A percentile compares a stretch with the other conserved stretches of the same genome.
Conservation (phyloP, 495 filamentous ascomycete genomes). For the Penicillium bovifimosum region DNA sequence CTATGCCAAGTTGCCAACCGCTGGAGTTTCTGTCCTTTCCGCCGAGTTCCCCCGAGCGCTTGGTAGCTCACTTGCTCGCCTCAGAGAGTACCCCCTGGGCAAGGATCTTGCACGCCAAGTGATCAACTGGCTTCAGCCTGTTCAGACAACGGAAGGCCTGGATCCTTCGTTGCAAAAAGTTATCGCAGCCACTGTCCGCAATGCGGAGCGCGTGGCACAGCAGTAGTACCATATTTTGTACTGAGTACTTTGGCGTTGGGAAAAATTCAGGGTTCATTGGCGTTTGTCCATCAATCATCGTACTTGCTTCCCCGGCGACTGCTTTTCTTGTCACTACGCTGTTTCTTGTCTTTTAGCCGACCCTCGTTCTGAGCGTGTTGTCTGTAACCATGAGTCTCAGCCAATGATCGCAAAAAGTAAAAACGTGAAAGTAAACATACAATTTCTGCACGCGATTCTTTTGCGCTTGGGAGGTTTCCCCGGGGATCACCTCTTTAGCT, state of each 20-base stretch:
- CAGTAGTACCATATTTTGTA: constrained; percentile 15
- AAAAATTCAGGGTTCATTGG: constrained; percentile 17
- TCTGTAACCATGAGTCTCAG: constrained; percentile 36
- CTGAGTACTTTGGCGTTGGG: constrained; percentile 21
- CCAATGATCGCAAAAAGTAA: not conserved
- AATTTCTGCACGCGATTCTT: constrained; percentile 55
- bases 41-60: constrained; percentile 69
- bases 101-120: constrained; percentile 49
- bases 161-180: constrained; percentile 64
- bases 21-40: constrained; percentile 57
- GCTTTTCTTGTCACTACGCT: constrained; percentile 74
- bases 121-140: constrained; percentile 51
- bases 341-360: constrained; percentile 71
- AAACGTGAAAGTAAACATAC: constrained; percentile 50
- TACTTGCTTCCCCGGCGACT: constrained; percentile 50
- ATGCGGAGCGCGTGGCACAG: constrained; percentile 29
- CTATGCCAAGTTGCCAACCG: constrained; percentile 62
- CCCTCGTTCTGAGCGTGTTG: constrained; percentile 64
- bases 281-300: constrained; percentile 31
- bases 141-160: constrained; percentile 52
- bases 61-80: constrained; percentile 53
- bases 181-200: constrained; percentile 50
- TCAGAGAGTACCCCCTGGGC: constrained; percentile 42
- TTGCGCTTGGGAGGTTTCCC: constrained; percentile 59
- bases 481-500: constrained; percentile 52